Evolutionary conservation across 352 stramenopile genomes (phyloP).

Genomic region (Blastocystis sp.): DNA sequence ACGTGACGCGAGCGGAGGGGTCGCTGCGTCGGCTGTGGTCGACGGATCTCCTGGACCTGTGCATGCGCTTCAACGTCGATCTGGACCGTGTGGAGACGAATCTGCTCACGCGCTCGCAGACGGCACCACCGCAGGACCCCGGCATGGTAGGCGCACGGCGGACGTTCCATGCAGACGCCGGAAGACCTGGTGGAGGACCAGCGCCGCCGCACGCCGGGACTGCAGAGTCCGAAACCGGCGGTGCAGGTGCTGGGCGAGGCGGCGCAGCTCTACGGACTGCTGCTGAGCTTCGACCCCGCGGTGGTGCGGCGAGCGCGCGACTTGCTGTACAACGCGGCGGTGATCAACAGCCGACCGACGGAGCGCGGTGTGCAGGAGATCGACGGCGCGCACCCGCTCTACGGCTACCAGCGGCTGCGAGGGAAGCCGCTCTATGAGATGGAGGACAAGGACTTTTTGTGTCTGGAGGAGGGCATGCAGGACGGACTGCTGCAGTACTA

Average conservation of each 20-base stretch:
- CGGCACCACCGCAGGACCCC: neutral
- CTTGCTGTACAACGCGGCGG: neutral
- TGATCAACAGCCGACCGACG: neutral
- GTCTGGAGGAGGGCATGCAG: slow-evolving; percentile 8
- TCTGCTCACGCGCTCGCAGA: neutral
- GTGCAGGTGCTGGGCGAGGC: neutral
- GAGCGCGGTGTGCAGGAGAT: neutral
- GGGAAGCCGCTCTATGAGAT: neutral
- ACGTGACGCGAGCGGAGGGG: neutral
- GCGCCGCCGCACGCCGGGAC: neutral
- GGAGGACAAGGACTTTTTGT: neutral
- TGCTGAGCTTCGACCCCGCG: neutral
- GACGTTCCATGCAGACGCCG: neutral
- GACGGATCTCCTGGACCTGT: slow-evolving; percentile 17
- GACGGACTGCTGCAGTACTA: neutral
- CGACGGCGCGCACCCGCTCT: neutral
- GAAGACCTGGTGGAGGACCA: slow-evolving; percentile 15
- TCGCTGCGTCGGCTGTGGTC: neutral
- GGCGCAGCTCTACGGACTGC: neutral
- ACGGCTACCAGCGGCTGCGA: neutral
- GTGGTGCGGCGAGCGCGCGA: neutral
- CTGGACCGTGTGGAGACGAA: slow-evolving; percentile 44
- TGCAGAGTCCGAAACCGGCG: neutral
- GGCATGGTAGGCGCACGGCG: neutral
- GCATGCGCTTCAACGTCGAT: slow-evolving; percentile 7